Evolutionary conservation across 352 stramenopile genomes (phyloP).

Genomic region (Phytophthora vignae): DNA sequence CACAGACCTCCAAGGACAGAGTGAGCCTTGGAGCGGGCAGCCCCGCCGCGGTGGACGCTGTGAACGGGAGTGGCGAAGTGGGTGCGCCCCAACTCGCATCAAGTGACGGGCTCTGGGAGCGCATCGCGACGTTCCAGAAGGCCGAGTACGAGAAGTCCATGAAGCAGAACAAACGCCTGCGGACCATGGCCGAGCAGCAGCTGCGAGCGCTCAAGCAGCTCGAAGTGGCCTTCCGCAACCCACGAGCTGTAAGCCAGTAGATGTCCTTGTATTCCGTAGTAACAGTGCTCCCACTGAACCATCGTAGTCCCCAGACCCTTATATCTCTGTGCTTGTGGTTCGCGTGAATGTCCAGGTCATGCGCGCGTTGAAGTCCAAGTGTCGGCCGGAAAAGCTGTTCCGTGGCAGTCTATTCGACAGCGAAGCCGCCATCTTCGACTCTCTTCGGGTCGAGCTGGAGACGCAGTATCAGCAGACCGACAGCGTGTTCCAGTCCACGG

Average conservation of each 20-base stretch:
- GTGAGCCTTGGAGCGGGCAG: conserved; percentile 11
- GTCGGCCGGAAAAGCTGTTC: conserved; percentile 20
- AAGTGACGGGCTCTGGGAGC: conserved; percentile 38
- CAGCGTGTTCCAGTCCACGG: conserved; percentile 29
- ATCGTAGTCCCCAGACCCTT: conserved; percentile 20
- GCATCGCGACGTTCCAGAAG: conserved; percentile 41
- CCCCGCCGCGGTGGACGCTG: conserved; percentile 22
- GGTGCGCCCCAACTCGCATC: conserved; percentile 4
- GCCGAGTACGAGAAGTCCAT: conserved; percentile 35
- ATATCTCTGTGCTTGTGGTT: conserved; percentile 6
- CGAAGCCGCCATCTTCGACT: conserved; percentile 41
- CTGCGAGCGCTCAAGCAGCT: conserved; percentile 44
- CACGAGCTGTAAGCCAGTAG: conserved; percentile 38
- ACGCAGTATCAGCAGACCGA: conserved; percentile 41
- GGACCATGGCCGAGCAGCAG: conserved; percentile 43
- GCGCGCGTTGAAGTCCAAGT: conserved; percentile 1
- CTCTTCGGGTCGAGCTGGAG: conserved; percentile 34
- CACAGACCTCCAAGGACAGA: conserved; percentile 16
- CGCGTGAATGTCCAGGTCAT: conserved; percentile 5
- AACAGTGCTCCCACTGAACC: conserved; percentile 30
- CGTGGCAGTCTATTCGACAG: conserved; percentile 25
- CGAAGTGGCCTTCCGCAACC: conserved; percentile 42
- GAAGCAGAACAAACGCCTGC: conserved; percentile 45
- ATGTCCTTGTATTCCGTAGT: conserved; percentile 26
- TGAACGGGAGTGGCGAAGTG: neutral